A percentile compares a stretch with the other conserved stretches of the same genome.
Evolutionary conservation across 176 grass and related monocot species (phyloP).

Genomic region (Triticum urartu): DNA sequence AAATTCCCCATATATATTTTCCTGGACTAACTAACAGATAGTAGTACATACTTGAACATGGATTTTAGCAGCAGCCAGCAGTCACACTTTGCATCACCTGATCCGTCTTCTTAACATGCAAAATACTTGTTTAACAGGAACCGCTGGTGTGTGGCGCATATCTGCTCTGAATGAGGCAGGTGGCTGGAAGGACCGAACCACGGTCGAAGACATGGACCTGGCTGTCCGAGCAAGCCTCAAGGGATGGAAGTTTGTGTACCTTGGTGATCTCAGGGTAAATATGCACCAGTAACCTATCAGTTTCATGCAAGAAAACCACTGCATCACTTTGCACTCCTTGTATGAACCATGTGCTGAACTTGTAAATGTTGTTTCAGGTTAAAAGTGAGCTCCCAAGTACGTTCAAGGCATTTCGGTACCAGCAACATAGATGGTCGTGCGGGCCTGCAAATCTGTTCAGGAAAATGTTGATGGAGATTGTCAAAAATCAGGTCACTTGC

Average conservation of each 20-base stretch:
- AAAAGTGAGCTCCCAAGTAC: constrained; percentile 90
- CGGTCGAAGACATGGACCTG: constrained; percentile 87
- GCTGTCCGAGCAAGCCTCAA: constrained; percentile 67
- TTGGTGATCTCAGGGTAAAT: constrained; percentile 62
- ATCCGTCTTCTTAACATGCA: constrained; percentile 8
- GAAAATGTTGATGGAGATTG: constrained; percentile 83
- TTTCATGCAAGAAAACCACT: not conserved
- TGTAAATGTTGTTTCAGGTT: constrained; percentile 37
- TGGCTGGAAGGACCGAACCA: constrained; percentile 80
- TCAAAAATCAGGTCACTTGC: constrained; percentile 60
- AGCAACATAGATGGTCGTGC: constrained; percentile 88
- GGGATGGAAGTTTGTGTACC: constrained; percentile 78
- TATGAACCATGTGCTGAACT: not conserved
- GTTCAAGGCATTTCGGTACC: constrained; percentile 64
- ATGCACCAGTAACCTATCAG: not conserved
- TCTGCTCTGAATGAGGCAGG: constrained; percentile 63
- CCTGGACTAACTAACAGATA: not conserved
- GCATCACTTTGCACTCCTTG: not conserved
- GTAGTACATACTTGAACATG: not conserved
- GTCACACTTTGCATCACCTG: not conserved
- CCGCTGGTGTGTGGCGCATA: constrained; percentile 70
- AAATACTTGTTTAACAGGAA: constrained; percentile 45
- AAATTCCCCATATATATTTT: not conserved
- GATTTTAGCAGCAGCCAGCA: not conserved
- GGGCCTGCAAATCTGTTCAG: constrained; percentile 73